Evolutionary conservation across 768 basidiomycete species (phyloP), one percentile per base, ranked within the genome.

Genomic region (Boletus subparvulus): DNA sequence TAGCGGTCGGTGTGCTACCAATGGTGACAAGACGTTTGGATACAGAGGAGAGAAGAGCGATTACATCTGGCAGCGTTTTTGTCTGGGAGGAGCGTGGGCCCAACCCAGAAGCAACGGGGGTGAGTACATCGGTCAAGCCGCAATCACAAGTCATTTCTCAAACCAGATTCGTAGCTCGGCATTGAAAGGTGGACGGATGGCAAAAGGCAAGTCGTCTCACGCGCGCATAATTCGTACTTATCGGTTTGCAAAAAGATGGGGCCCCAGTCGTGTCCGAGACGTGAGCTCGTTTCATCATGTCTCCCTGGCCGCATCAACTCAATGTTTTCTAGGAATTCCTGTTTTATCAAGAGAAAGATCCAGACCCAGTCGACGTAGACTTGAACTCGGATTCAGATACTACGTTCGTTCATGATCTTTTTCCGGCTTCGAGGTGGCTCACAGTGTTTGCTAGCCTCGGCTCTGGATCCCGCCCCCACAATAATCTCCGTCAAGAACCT

Each of bases 141-240:
- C 41, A 19, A 45, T 54, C 52, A 33, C 46, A 51, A 28, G n/a
- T 21, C 26, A 3, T 49, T 46, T 47, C 52, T 55, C 21, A 65
- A 13, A 59, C 61, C 11, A 30, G 26, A 39, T 1, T 32, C 48
- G 19, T 14, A 88, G 86, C 78, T 87, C 55, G 87, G 87, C 42
- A 88, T 91, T 36, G 88, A 90, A 66, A 80, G 89, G 52, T 91
- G 89, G 89, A 91, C 89, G 30, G 89, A 90, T 65, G 88, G 84
- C 6, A 84, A 84, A 61, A 74, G 76, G 71, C 50, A 51, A 51
- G 64, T 57, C 35, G 9, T 57, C 30, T 45, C 21, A 19, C 19
- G 17, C 40, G 16, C 13, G 21, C 50, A 21, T 13, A 13, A 24
- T 44, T 33, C 47, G 21, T 52, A 40, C 47, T 60, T 17, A 55